A percentile compares a stretch with the other conserved stretches of the same genome.
Evolutionary conservation across 164 flowering plant genomes (phyloP).

Genomic region (Hamamelis virginiana): DNA sequence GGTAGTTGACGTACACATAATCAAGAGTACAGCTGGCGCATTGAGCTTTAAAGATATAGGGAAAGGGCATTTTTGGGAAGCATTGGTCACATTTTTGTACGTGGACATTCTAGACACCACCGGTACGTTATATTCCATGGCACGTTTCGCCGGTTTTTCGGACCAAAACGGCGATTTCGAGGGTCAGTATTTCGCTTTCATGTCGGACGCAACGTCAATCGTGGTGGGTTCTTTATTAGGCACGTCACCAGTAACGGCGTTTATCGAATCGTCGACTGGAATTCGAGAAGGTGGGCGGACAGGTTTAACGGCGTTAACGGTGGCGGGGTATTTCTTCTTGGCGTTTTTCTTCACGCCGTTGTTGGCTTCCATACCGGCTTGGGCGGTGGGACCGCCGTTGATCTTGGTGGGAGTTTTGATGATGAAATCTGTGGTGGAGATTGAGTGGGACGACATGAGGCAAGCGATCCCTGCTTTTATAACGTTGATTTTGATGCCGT

Average conservation of each 20-base stretch:
- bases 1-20: slow-evolving; percentile 73
- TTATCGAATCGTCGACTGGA: slow-evolving; percentile 84
- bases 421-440: slow-evolving; percentile 88
- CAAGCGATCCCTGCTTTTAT: slow-evolving; percentile 86
- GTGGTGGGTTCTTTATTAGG: slow-evolving; percentile 85
- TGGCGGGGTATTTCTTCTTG: slow-evolving; percentile 60
- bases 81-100: slow-evolving; percentile 76
- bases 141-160: slow-evolving; percentile 71
- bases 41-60: slow-evolving; percentile 55
- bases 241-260: slow-evolving; percentile 87
- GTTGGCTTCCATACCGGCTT: slow-evolving; percentile 85
- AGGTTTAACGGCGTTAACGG: slow-evolving; percentile 84
- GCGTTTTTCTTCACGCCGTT: slow-evolving; percentile 86
- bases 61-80: slow-evolving; percentile 71
- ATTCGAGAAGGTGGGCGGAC: slow-evolving; percentile 92
- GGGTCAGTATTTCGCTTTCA: slow-evolving; percentile 93
- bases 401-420: slow-evolving; percentile 86
- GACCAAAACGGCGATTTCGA: slow-evolving; percentile 71
- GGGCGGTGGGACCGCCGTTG: slow-evolving; percentile 98
- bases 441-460: slow-evolving; percentile 83
- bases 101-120: slow-evolving; percentile 89
- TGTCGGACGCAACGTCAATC: slow-evolving; percentile 79
- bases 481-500: slow-evolving; percentile 75
- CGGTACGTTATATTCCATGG: slow-evolving; percentile 85
- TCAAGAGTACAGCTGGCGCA: slow-evolving; percentile 76